Conservation (phyloP, 192 early-diverging fungal genomes). For the Umbelopsis vinacea region DNA sequence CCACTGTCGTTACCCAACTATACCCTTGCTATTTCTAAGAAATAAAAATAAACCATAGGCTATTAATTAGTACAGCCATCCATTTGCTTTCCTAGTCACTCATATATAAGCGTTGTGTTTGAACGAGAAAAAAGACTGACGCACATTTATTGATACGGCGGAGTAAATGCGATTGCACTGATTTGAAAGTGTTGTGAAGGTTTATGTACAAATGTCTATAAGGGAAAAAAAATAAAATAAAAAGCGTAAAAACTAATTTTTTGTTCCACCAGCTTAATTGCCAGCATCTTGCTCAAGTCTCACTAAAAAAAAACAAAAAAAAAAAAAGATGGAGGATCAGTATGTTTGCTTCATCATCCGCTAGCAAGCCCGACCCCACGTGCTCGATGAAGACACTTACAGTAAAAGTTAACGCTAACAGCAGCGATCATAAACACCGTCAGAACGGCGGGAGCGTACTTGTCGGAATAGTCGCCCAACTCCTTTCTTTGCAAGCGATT, state of each 20-base stretch:
- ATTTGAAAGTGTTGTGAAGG: neutral
- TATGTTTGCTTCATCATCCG: no score
- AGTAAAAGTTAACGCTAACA: conserved; percentile 74
- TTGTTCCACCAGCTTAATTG: neutral
- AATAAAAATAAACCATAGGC: no score
- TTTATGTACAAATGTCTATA: conserved; percentile 9
- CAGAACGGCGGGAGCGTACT: conserved; percentile 71
- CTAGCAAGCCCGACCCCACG: neutral
- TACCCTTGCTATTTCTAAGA: no score
- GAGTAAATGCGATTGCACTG: no score
- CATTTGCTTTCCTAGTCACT: no score
- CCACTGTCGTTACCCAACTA: no score
- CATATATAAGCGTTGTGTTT: no score
- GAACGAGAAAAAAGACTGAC: no score
- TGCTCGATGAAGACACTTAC: conserved; percentile 48
- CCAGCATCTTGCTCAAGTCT: conserved; percentile 20
- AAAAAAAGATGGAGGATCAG: neutral
- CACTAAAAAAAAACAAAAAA: no score
- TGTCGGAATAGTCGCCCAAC: conserved; percentile 77
- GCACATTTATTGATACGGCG: neutral
- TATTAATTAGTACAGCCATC: no score
- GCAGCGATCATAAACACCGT: conserved; percentile 68
- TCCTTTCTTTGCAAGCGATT: conserved; percentile 68
- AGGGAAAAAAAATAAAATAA: neutral
- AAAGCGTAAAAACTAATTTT: neutral